Evolutionary conservation across 768 basidiomycete species (phyloP).

Genomic region (Pisolithus marmoratus): DNA sequence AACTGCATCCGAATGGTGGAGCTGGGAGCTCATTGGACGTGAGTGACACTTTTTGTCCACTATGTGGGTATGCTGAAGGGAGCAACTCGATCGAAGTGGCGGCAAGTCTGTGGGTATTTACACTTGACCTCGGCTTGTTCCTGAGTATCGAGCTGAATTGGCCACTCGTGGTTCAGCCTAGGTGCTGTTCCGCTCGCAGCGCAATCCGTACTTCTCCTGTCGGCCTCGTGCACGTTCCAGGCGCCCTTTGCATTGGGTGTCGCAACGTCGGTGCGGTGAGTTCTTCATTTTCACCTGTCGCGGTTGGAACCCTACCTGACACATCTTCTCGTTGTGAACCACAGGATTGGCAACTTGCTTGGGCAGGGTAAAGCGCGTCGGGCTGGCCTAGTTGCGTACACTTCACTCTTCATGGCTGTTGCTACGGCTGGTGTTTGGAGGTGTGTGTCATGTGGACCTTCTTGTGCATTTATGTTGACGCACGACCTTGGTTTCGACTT

Average conservation of each 20-base stretch:
- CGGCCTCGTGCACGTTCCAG: conserved; percentile 73
- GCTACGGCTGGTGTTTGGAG: conserved; percentile 62
- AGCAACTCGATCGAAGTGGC: conserved; percentile 32
- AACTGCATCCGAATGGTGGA: conserved; percentile 94
- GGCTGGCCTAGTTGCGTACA: conserved; percentile 61
- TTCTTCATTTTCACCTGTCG: conserved; percentile 2
- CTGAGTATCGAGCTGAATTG: neutral
- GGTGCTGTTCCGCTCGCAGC: conserved; percentile 80
- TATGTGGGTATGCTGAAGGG: neutral
- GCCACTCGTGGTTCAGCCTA: conserved; percentile 38
- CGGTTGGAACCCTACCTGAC: neutral
- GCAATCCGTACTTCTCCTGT: conserved; percentile 80
- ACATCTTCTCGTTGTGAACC: neutral
- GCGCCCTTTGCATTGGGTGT: conserved; percentile 79
- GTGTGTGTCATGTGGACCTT: conserved; percentile 27
- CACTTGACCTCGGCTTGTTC: neutral
- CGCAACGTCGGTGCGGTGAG: conserved; percentile 79
- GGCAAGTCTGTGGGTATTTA: conserved; percentile 41
- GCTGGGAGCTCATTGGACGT: conserved; percentile 80
- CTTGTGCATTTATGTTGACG: neutral
- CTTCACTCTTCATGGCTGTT: conserved; percentile 62
- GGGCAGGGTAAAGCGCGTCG: conserved; percentile 74
- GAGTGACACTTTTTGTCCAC: conserved; percentile 3
- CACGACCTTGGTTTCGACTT: neutral
- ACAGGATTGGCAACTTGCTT: conserved; percentile 81